phyloP scores from a whole-genome alignment of 2,329 filamentous ascomycete genomes.

The Sporothrix inflata region DNA sequence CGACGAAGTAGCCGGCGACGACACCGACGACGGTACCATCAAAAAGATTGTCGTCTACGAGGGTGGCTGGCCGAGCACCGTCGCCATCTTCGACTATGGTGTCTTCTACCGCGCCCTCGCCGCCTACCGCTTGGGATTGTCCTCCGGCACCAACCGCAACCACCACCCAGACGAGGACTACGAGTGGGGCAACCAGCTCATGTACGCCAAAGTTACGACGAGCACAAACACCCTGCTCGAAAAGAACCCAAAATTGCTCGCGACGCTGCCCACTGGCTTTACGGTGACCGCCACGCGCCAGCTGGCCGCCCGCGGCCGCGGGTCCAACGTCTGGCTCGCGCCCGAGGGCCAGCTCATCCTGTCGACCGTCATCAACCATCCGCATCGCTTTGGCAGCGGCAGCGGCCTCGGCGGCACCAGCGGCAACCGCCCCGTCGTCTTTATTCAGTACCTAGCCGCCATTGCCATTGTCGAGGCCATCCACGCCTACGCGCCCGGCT shows the following conservation, averaged over 20 bases:
- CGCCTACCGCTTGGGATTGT: slow-evolving; percentile 62
- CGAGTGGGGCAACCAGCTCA: slow-evolving; percentile 73
- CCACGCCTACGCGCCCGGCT: slow-evolving; percentile 75
- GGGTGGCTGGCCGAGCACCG: slow-evolving; percentile 67
- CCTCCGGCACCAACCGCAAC: slow-evolving; percentile 50
- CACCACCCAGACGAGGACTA: slow-evolving; percentile 21
- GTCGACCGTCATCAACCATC: slow-evolving; percentile 84
- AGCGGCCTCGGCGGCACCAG: slow-evolving; percentile 49
- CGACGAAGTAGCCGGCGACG: slow-evolving; percentile 40
- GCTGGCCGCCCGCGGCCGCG: slow-evolving; percentile 83
- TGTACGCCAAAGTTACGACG: slow-evolving; percentile 91
- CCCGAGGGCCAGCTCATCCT: slow-evolving; percentile 86
- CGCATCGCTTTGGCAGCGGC: slow-evolving; percentile 59
- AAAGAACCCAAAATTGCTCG: slow-evolving; percentile 80
- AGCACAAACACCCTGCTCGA: slow-evolving; percentile 93
- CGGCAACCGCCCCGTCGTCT: slow-evolving; percentile 68
- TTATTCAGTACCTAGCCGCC: slow-evolving; percentile 90
- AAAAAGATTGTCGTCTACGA: slow-evolving; percentile 79
- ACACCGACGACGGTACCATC: slow-evolving; percentile 68
- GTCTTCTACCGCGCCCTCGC: slow-evolving; percentile 74
- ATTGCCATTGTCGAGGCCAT: slow-evolving; percentile 86
- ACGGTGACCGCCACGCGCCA: slow-evolving; percentile 86
- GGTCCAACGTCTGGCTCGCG: slow-evolving; percentile 92
- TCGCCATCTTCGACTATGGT: slow-evolving; percentile 84
- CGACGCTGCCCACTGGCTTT: slow-evolving; percentile 80